phyloP scores from a whole-genome alignment of 1,139 yeast species.

The Lodderomyces beijingensis region DNA sequence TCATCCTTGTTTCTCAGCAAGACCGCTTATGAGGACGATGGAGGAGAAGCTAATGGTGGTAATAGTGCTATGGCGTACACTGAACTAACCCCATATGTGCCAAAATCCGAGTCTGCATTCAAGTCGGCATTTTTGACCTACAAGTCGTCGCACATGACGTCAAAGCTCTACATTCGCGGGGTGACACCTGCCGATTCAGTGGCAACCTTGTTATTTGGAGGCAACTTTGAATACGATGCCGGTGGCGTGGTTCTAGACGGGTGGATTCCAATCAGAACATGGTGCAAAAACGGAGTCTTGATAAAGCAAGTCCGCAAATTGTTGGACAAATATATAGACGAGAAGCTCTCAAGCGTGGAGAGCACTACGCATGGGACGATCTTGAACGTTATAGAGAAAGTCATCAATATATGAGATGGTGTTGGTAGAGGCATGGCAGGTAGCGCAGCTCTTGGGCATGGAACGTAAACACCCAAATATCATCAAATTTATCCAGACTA shows the following conservation, averaged over 20 bases:
- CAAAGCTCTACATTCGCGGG: conserved; percentile 67
- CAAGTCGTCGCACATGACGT: conserved; percentile 55
- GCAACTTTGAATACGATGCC: conserved; percentile 68
- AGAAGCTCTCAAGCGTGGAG: conserved; percentile 29
- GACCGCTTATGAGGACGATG: neutral
- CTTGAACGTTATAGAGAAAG: conserved; percentile 2
- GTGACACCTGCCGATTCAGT: conserved; percentile 74
- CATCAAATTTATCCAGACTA: too few relatives aligned
- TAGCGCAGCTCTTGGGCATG: too few relatives aligned
- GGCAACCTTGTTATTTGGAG: conserved; percentile 75
- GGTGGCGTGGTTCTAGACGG: conserved; percentile 69
- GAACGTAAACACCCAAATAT: too few relatives aligned
- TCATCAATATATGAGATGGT: conserved; percentile 2
- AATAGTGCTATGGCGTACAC: conserved; percentile 12
- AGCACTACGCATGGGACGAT: conserved; percentile 2
- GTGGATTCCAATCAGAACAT: conserved; percentile 81
- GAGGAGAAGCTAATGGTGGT: conserved; percentile 7
- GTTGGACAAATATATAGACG: conserved; percentile 64
- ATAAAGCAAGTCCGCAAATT: conserved; percentile 63
- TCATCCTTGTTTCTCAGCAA: conserved; percentile 56
- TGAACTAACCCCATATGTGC: conserved; percentile 35
- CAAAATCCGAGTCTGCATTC: conserved; percentile 17
- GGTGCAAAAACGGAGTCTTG: conserved; percentile 92
- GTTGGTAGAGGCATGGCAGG: too few relatives aligned
- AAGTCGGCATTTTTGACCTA: conserved; percentile 55